Conservation (phyloP, 768 basidiomycete species). For the Hortiboletus flavorubellus region DNA sequence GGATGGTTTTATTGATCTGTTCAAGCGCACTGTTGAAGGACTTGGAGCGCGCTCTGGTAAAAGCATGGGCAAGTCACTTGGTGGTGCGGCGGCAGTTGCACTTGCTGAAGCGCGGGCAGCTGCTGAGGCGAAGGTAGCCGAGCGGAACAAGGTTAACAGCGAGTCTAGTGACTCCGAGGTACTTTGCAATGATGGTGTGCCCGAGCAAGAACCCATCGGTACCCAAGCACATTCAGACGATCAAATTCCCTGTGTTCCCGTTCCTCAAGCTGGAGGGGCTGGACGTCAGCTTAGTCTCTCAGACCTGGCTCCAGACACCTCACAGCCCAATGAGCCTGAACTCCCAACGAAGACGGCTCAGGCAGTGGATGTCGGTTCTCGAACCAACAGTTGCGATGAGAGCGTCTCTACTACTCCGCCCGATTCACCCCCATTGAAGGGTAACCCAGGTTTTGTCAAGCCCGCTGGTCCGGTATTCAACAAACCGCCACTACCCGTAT, state of each 20-base stretch:
- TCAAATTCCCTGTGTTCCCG: neutral
- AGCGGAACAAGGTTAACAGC: conserved; percentile 53
- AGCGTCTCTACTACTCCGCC: conserved; percentile 57
- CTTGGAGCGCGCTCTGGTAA: conserved; percentile 58
- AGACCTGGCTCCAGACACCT: conserved; percentile 51
- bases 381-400: conserved; percentile 19
- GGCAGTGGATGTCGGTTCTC: conserved; percentile 2
- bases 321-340: conserved; percentile 11
- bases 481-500: conserved; percentile 39
- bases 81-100: conserved; percentile 47
- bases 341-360: conserved; percentile 20
- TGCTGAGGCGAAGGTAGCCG: conserved; percentile 67
- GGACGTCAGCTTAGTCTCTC: conserved; percentile 52
- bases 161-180: conserved; percentile 21
- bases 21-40: conserved; percentile 72
- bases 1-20: conserved; percentile 55
- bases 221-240: conserved; percentile 2
- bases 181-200: conserved; percentile 16
- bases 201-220: conserved; percentile 2
- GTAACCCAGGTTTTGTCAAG: conserved; percentile 26
- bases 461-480: conserved; percentile 55
- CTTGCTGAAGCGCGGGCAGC: conserved; percentile 64
- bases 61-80: conserved; percentile 59
- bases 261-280: conserved; percentile 2
- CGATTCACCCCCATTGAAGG: conserved; percentile 46